phyloP scores from a whole-genome alignment of 129 eudicot genomes.

The Silybum marianum region DNA sequence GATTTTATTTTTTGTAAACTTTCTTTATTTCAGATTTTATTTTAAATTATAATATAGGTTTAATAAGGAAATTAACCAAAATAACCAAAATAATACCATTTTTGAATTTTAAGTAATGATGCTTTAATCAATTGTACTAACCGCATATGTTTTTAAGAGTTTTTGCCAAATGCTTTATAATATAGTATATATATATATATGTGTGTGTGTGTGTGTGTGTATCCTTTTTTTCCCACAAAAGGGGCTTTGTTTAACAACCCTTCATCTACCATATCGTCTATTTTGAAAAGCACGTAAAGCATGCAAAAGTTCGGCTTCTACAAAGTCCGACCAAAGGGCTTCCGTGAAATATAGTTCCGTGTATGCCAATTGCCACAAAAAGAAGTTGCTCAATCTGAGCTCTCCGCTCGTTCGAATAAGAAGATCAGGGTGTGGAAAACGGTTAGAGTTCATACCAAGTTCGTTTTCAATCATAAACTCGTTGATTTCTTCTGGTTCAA shows the following conservation, averaged over 20 bases:
- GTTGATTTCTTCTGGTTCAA: constrained; percentile 55
- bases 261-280: constrained; percentile 60
- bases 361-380: constrained; percentile 75
- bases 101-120: too few relatives aligned
- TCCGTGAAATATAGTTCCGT: constrained; percentile 58
- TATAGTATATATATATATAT: too few relatives aligned
- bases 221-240: not conserved
- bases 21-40: too few relatives aligned
- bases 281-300: constrained; percentile 60
- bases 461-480: constrained; percentile 50
- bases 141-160: too few relatives aligned
- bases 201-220: too few relatives aligned
- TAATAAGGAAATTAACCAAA: too few relatives aligned
- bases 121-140: too few relatives aligned
- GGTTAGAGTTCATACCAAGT: constrained; percentile 47
- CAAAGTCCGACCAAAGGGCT: constrained; percentile 76
- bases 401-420: constrained; percentile 79
- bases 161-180: too few relatives aligned
- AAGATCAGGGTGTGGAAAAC: constrained; percentile 57
- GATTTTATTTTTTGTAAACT: too few relatives aligned
- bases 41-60: too few relatives aligned
- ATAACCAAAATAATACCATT: too few relatives aligned
- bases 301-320: constrained; percentile 55
- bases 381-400: constrained; percentile 69
- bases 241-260: not conserved